phyloP scores from a whole-genome alignment of 176 grass and related monocot genomes.

The Triticum urartu region DNA sequence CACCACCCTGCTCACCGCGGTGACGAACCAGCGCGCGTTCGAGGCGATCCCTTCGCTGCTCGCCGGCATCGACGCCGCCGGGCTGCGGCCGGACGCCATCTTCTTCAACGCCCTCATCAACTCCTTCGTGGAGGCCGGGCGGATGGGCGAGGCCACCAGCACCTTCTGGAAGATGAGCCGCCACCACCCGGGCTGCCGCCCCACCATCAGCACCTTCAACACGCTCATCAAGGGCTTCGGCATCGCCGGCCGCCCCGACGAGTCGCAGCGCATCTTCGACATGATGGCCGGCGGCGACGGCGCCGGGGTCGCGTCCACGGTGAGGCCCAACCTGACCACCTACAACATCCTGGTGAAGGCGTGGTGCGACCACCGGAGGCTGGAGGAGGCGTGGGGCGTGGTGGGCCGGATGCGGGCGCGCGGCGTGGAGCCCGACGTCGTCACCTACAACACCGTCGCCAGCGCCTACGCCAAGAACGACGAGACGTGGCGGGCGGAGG shows the following conservation, averaged over 20 bases:
- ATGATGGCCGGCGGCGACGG: constrained; percentile 51
- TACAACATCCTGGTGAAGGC: constrained; percentile 95
- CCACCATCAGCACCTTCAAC: constrained; percentile 86
- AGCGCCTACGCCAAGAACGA: constrained; percentile 73
- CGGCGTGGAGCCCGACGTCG: constrained; percentile 66
- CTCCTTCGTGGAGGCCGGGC: constrained; percentile 70
- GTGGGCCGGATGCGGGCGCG: constrained; percentile 53
- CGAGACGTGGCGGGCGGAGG: constrained; percentile 78
- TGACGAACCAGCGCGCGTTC: constrained; percentile 71
- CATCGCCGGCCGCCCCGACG: constrained; percentile 64
- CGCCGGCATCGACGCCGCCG: constrained; percentile 59
- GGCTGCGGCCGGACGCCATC: constrained; percentile 77
- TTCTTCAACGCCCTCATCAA: constrained; percentile 94
- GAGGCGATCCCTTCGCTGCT: constrained; percentile 67
- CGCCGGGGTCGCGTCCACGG: background rate
- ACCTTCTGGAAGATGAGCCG: constrained; percentile 82
- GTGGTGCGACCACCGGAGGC: constrained; percentile 76
- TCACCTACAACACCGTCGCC: constrained; percentile 94
- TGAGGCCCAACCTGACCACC: constrained; percentile 62
- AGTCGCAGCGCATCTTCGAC: constrained; percentile 70
- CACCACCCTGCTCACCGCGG: constrained; percentile 61
- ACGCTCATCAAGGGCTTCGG: constrained; percentile 94
- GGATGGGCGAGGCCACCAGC: constrained; percentile 77
- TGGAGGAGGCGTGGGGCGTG: constrained; percentile 67
- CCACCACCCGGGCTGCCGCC: constrained; percentile 49